Percentiles rank a stretch among this genome's conserved stretches.
phyloP scores from a whole-genome alignment of 1,284 basidiomycete species.

The Lentinus polychrous region DNA sequence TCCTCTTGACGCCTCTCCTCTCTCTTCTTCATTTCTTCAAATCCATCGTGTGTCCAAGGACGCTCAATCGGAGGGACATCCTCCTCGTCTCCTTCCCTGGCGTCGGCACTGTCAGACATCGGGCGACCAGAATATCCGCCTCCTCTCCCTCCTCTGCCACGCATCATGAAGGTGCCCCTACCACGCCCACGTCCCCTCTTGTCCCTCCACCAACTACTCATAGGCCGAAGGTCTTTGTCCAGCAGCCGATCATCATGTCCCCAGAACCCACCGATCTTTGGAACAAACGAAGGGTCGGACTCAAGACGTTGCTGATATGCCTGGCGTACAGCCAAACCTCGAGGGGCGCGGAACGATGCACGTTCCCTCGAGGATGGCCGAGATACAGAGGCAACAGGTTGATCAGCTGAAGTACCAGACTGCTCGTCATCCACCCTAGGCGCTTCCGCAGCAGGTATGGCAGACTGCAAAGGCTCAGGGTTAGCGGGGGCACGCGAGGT shows the following conservation, averaged over 20 bases:
- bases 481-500: conserved; percentile 12
- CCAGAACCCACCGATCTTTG: conserved; percentile 86
- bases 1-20: conserved; percentile 50
- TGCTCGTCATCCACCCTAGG: conserved; percentile 12
- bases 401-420: conserved; percentile 10
- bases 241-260: conserved; percentile 81
- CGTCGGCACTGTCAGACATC: conserved; percentile 5
- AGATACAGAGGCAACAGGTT: conserved; percentile 22
- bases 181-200: conserved; percentile 59
- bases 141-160: conserved; percentile 45
- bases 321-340: conserved; percentile 60
- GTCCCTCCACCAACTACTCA: conserved; percentile 79
- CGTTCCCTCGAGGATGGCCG: conserved; percentile 10
- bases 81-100: conserved; percentile 13
- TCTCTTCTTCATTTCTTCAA: conserved; percentile 72
- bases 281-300: conserved; percentile 78
- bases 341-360: conserved; percentile 25
- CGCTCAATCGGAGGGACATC: conserved; percentile 55
- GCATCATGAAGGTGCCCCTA: conserved; percentile 38
- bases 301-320: conserved; percentile 73
- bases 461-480: conserved; percentile 6
- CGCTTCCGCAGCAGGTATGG: conserved; percentile 14
- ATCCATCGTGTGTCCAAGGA: conserved; percentile 76
- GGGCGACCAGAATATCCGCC: conserved; percentile 26
- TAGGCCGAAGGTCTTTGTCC: conserved; percentile 66